These are phyloP conservation scores for Handroanthus guayacan DNA, from an alignment of 257 asterid species.

Conservation along the genomic window DNA sequence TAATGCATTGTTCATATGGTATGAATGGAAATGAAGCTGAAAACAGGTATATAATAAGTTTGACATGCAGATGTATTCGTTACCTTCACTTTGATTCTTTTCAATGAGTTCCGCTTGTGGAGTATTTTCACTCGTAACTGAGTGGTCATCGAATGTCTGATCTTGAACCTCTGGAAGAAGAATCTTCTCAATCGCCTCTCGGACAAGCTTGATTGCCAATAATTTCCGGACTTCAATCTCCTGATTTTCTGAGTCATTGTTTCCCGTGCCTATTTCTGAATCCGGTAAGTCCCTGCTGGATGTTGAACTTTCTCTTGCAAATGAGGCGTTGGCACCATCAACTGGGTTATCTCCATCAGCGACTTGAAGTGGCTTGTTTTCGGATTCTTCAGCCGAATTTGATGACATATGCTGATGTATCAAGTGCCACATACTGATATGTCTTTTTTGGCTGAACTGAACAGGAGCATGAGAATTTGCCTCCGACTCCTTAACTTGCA, in stretches of 20 bases:
- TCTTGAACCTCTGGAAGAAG: conserved; percentile 97
- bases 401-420: conserved; percentile 62
- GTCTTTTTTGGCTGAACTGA: conserved; percentile 52
- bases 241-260: conserved; percentile 52
- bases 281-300: conserved; percentile 32
- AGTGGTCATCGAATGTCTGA: conserved; percentile 73
- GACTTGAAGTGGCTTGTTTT: conserved; percentile 16
- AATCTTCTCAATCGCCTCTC: conserved; percentile 95
- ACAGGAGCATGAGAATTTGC: conserved; percentile 25
- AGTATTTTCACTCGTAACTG: conserved; percentile 57
- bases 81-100: conserved; percentile 56
- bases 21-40: background rate
- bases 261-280: conserved; percentile 36
- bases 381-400: conserved; percentile 35
- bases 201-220: conserved; percentile 82
- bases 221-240: conserved; percentile 73
- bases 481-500: conserved; percentile 27
- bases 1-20: no score
- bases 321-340: conserved; percentile 34
- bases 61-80: background rate
- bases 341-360: conserved; percentile 33
- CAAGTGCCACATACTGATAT: conserved; percentile 64
- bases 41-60: background rate
- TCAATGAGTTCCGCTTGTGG: conserved; percentile 52
- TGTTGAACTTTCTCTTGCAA: conserved; percentile 34